Conservation (phyloP, 2,329 filamentous ascomycete genomes). For the Aspergillus unguis region DNA sequence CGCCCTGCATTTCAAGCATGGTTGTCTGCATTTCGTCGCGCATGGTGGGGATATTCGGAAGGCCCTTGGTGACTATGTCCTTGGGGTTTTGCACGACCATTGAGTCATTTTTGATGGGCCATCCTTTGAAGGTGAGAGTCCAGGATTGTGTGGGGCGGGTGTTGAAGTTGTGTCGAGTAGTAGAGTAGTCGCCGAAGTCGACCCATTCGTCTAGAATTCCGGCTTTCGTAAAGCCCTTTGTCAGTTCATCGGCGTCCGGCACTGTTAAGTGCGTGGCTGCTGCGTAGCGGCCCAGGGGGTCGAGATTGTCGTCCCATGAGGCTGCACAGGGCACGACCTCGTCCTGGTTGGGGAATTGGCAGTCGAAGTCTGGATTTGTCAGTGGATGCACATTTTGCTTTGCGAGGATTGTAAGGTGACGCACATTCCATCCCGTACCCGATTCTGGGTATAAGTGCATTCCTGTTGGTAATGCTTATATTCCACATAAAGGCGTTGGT, state of each 20-base stretch:
- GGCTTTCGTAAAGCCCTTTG: neutral
- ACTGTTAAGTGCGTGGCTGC: neutral
- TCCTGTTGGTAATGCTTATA: neutral
- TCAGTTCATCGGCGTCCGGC: neutral
- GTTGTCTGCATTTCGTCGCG: neutral
- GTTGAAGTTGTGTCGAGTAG: neutral
- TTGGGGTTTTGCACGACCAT: constrained; percentile 2
- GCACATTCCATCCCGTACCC: neutral
- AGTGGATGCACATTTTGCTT: neutral
- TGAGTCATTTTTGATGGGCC: neutral
- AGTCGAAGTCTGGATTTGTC: neutral
- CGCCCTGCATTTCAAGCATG: neutral
- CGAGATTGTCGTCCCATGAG: neutral
- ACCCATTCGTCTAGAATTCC: neutral
- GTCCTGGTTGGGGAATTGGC: neutral
- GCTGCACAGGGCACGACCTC: neutral
- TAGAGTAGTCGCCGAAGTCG: neutral
- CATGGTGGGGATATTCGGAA: neutral
- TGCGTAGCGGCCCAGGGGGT: neutral
- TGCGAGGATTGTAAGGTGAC: neutral
- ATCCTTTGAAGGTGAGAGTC: neutral
- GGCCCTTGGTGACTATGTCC: neutral
- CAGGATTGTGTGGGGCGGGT: neutral
- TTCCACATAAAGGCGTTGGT: neutral
- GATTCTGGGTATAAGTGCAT: neutral